Conservation (phyloP, 2,329 filamentous ascomycete genomes). For the Aspergillaceae sp. region DNA sequence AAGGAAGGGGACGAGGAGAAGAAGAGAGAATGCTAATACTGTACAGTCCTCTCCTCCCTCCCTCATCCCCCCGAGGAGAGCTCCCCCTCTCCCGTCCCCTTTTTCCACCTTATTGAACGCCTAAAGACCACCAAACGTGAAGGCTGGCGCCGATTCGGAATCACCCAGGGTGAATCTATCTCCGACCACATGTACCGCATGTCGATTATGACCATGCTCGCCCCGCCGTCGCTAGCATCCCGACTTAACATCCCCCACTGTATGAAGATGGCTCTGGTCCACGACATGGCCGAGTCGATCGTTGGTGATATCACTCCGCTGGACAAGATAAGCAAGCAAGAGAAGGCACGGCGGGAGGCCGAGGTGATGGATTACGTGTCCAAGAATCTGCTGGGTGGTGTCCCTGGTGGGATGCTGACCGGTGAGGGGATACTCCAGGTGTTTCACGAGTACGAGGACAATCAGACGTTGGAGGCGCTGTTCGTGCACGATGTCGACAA, state of each 20-base stretch:
- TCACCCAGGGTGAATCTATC: slow-evolving; percentile 73
- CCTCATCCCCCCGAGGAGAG: slow-evolving; percentile 51
- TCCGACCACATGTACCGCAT: slow-evolving; percentile 99
- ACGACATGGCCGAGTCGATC: slow-evolving; percentile 94
- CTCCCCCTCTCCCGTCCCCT: slow-evolving; percentile 68
- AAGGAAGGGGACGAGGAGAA: too few species aligned
- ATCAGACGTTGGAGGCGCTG: slow-evolving; percentile 68
- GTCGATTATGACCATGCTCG: slow-evolving; percentile 91
- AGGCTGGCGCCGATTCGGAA: slow-evolving; percentile 85
- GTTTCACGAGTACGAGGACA: slow-evolving; percentile 95
- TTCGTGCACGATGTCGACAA: slow-evolving; percentile 98
- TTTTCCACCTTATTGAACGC: slow-evolving; percentile 89
- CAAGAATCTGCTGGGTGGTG: slow-evolving; percentile 59
- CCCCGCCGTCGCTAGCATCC: slow-evolving; percentile 62
- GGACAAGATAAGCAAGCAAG: slow-evolving; percentile 67
- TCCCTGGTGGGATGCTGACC: slow-evolving; percentile 57
- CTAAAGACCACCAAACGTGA: slow-evolving; percentile 95
- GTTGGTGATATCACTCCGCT: slow-evolving; percentile 96
- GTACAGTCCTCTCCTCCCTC: slow-evolving; percentile 56
- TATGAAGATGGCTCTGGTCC: slow-evolving; percentile 89
- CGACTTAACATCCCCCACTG: slow-evolving; percentile 72
- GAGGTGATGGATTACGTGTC: slow-evolving; percentile 90
- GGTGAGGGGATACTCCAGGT: slow-evolving; percentile 66
- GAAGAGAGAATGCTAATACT: too few species aligned
- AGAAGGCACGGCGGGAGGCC: slow-evolving; percentile 81